Evolutionary conservation across 1,284 basidiomycete genomes (phyloP).

Genomic region (Phellopilus nigrolimitatus): DNA sequence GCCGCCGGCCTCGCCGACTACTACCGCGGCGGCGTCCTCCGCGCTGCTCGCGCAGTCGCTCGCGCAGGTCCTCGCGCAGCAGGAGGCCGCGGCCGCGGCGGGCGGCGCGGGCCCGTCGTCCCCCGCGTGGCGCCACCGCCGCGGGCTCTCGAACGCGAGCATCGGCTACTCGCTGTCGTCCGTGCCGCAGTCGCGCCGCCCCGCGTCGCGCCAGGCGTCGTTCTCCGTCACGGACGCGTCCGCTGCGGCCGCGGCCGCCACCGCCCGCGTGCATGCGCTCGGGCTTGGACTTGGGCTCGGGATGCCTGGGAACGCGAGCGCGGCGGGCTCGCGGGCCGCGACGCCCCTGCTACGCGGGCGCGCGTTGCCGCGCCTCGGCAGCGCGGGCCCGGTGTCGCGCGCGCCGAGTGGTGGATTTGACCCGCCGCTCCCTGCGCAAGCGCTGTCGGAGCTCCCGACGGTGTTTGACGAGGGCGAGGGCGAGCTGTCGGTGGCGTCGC

Average conservation of each 20-base stretch:
- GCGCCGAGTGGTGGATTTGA: constrained; percentile 10
- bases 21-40: not conserved
- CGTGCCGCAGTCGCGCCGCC: constrained; percentile 62
- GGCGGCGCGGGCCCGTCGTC: constrained; percentile 3
- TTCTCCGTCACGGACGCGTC: constrained; percentile 29
- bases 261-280: constrained; percentile 33
- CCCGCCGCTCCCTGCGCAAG: not conserved
- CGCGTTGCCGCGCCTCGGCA: not conserved
- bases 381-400: constrained; percentile 3
- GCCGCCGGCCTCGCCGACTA: not conserved
- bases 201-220: constrained; percentile 55
- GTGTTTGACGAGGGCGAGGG: constrained; percentile 44
- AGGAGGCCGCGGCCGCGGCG: constrained; percentile 11
- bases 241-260: constrained; percentile 35
- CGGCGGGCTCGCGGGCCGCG: constrained; percentile 31
- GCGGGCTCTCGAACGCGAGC: constrained; percentile 48
- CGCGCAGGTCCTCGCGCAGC: constrained; percentile 16
- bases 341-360: constrained; percentile 17
- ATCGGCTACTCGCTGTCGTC: constrained; percentile 59
- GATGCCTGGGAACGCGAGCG: constrained; percentile 39
- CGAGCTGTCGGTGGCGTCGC: constrained; percentile 6
- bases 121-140: constrained; percentile 33
- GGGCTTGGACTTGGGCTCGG: constrained; percentile 48
- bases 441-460: constrained; percentile 36
- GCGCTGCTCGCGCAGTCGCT: constrained; percentile 16